A percentile compares a stretch with the other conserved stretches of the same genome.
Evolutionary conservation across 139 green algal genomes (phyloP).

Genomic region (Coelastrella sp.): DNA sequence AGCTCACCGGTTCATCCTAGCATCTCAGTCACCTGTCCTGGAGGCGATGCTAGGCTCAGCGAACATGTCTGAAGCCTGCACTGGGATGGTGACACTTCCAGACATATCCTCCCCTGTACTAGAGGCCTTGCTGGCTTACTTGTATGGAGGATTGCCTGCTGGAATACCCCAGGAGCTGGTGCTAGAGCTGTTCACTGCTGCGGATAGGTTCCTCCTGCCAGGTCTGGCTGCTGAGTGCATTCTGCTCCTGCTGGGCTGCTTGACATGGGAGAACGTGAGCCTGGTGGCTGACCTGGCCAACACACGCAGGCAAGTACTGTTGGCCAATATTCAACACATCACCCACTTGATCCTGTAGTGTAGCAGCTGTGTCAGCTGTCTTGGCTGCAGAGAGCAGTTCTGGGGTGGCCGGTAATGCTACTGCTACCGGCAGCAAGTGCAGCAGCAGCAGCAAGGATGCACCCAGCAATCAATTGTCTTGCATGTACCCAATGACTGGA

Average conservation of each 20-base stretch:
- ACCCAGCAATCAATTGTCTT: not conserved
- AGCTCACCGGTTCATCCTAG: slow-evolving; percentile 21
- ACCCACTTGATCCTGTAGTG: not conserved
- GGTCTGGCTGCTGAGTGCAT: slow-evolving; percentile 20
- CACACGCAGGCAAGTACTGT: slow-evolving; percentile 17
- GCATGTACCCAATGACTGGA: not conserved
- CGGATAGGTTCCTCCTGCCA: slow-evolving; percentile 20
- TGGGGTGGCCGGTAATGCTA: not conserved
- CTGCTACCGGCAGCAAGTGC: not conserved
- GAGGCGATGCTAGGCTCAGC: not conserved
- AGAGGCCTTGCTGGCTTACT: not conserved
- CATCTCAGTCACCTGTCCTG: slow-evolving; percentile 1
- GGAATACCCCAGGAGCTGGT: slow-evolving; percentile 13
- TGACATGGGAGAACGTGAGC: slow-evolving; percentile 33
- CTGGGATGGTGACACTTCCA: not conserved
- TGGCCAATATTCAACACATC: not conserved
- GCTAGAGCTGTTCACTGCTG: slow-evolving; percentile 29
- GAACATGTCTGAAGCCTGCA: slow-evolving; percentile 21
- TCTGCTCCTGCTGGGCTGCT: slow-evolving; percentile 29
- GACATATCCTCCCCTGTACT: slow-evolving; percentile 1
- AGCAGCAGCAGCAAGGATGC: not conserved
- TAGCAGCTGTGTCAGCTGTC: not conserved
- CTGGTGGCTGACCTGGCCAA: slow-evolving; percentile 37
- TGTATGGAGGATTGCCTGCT: slow-evolving; percentile 22
- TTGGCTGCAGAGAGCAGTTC: not conserved